Evolutionary conservation across 768 basidiomycete genomes (phyloP), one percentile per base, ranked within the genome.

Genomic region (Trametes sanguinea): DNA sequence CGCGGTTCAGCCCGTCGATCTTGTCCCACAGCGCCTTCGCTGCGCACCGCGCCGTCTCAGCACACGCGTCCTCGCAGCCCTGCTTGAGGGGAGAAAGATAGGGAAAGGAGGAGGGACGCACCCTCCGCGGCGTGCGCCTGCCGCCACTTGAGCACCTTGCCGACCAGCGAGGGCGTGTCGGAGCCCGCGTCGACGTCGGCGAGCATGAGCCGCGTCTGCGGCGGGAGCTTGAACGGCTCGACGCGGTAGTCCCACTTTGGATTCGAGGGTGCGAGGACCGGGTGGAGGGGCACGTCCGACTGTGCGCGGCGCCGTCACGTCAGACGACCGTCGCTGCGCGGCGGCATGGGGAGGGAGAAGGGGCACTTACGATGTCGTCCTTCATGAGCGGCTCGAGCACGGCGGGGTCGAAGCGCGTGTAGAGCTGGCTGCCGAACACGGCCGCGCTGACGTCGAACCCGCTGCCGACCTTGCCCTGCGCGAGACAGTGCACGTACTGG

Each of bases 181-280:
- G 92, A 95, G 9, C 97, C 97, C 8, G 92, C 94, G 68, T 97
- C 92, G 14, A 98, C 94, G 71, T 99, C 97, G 29, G 95, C 97
- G 22, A 99, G 81, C 76, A 98, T 83, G 39, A 99, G 81, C 57
- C 92, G 81, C 22, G 91, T 88, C 53, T 86, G 75, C 0, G 92
- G 92, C 2, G 97, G 97, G 37, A 99, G 86, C 54, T 84, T 81
- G 73, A 97, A 93, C 0, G 86, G 83, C 57, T 79, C 76, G 11
- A 89, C 81, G 35, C 70, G 73, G 66, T 89, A 84, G 67, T 94
- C 87, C 95, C 95, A 97, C 57, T 78, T 80, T 2, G 72, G 67
- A 60, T 92, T 92, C 37, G 77, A 78, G 17, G 90, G 85, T 6
- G 84, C 83, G 1, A 92, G 73, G n/a, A 83, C 77, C 14, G 83